Conservation (phyloP, 108 stramenopile species). For the Cylindrotheca closterium region DNA sequence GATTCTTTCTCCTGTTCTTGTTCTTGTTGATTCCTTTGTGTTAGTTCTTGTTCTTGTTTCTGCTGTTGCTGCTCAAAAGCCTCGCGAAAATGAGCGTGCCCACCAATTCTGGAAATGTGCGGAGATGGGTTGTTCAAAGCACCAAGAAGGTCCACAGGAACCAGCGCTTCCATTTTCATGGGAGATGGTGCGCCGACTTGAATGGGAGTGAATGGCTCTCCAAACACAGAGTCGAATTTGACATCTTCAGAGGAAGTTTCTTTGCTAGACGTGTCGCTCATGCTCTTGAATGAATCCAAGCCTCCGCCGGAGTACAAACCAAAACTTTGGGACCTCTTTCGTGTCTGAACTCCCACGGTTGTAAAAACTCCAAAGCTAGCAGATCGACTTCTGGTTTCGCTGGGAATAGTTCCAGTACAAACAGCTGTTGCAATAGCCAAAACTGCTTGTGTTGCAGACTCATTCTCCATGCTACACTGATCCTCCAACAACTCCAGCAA, state of each 20-base stretch:
- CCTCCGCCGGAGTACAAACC: conserved; percentile 15
- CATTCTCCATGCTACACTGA: conserved; percentile 53
- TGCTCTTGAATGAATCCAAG: conserved; percentile 27
- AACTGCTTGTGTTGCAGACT: conserved; percentile 43
- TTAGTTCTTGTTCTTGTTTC: neutral
- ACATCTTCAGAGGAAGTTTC: neutral
- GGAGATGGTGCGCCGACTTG: conserved; percentile 36
- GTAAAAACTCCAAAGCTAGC: neutral
- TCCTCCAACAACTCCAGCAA: conserved; percentile 69
- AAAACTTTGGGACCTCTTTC: neutral
- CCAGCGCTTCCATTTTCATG: conserved; percentile 44
- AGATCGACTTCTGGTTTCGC: conserved; percentile 7
- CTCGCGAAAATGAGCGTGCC: neutral
- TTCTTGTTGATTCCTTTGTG: neutral
- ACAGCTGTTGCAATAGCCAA: conserved; percentile 53
- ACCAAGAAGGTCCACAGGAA: conserved; percentile 59
- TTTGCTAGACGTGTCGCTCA: conserved; percentile 1
- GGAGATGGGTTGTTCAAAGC: conserved; percentile 45
- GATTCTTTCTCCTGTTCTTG: neutral
- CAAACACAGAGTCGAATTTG: neutral
- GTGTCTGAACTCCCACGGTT: neutral
- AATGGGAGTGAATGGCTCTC: conserved; percentile 19
- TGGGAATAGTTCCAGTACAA: conserved; percentile 31
- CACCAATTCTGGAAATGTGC: neutral
- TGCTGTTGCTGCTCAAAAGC: neutral